A percentile compares a stretch with the other conserved stretches of the same genome.
Conservation (phyloP, 495 filamentous ascomycete species). For the Niebla homalea region DNA sequence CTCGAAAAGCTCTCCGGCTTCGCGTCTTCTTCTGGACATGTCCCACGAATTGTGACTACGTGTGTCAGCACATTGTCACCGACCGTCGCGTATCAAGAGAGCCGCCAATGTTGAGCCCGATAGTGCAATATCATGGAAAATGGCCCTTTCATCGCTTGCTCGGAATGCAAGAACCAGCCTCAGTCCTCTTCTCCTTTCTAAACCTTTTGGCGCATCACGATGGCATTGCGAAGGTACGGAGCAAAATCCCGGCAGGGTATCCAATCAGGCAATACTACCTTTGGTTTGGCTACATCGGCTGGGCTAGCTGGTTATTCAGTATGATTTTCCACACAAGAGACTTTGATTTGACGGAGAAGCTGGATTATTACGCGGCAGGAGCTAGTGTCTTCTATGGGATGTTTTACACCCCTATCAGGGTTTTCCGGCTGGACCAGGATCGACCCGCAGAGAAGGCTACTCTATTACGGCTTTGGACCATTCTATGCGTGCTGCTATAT, state of each 20-base stretch:
- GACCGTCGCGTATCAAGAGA: conserved; percentile 51
- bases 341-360: conserved; percentile 71
- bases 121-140: conserved; percentile 97
- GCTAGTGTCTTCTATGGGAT: conserved; percentile 83
- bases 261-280: conserved; percentile 70
- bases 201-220: conserved; percentile 80
- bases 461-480: conserved; percentile 59
- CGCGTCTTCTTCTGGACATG: conserved; percentile 51
- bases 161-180: conserved; percentile 89
- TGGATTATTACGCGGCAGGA: conserved; percentile 93
- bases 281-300: conserved; percentile 64
- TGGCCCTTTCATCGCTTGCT: conserved; percentile 88
- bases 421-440: conserved; percentile 66
- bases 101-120: conserved; percentile 45
- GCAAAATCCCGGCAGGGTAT: conserved; percentile 56
- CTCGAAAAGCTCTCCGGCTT: conserved; percentile 30
- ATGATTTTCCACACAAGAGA: conserved; percentile 86
- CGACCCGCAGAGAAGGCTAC: conserved; percentile 39
- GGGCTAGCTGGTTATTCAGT: conserved; percentile 75
- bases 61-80: conserved; percentile 91
- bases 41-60: conserved; percentile 90
- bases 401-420: conserved; percentile 66
- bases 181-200: conserved; percentile 80
- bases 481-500: conserved; percentile 57
- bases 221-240: conserved; percentile 57